Base-by-base conservation (phyloP, 305 asterid genomes). In the Rubia balearica region DNA sequence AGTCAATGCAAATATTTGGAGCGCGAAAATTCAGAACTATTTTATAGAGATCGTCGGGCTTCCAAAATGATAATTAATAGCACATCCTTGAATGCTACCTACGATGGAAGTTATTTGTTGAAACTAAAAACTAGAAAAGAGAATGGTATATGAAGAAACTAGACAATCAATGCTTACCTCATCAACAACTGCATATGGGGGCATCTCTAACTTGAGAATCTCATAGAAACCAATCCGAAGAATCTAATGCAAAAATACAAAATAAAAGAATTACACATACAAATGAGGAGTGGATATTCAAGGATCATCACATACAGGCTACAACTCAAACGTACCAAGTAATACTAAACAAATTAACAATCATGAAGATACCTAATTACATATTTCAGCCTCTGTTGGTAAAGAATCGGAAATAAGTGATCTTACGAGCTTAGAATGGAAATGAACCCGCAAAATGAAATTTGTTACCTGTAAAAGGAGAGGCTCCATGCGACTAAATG, bases 211-310 rank as follows among this genome's bases (percentile, higher is more conserved):
- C 78, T 92, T 90, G 81, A 87, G 72, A 75, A 92, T 86, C 89
- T 92, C 98, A 70, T 92, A 89, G 77, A 87, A 82, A 55, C 97
- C 97, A 73, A 93, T 89, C 69, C 96, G 89, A 71, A 93, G 97
- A 81, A 93, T 90, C 97, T 93, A 79, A 68, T 72, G 72, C 71
- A 73, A 80, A 72, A 61, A 45, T n/a, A 8, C 73, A 70, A 70
- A 59, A 53, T 55, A 21, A 51, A 68, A 27, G 14, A 38, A 57
- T 64, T 3, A 55, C 36, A 27, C 36, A 7, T 2, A 75, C 21
- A 27, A 17, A n/a, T 36, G 62, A 7, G 46, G 46, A 51, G 19
- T 7, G 14, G 30, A 53, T 12, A 69, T 21, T 53, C 57, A 43
- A 74, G 27, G 67, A 27, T 14, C 21, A 8, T 42, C 6, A 36